Percentiles rank a stretch among this genome's conserved stretches.
phyloP scores from a whole-genome alignment of 805 yeast genomes.

The Komagataella mondaviorum region DNA sequence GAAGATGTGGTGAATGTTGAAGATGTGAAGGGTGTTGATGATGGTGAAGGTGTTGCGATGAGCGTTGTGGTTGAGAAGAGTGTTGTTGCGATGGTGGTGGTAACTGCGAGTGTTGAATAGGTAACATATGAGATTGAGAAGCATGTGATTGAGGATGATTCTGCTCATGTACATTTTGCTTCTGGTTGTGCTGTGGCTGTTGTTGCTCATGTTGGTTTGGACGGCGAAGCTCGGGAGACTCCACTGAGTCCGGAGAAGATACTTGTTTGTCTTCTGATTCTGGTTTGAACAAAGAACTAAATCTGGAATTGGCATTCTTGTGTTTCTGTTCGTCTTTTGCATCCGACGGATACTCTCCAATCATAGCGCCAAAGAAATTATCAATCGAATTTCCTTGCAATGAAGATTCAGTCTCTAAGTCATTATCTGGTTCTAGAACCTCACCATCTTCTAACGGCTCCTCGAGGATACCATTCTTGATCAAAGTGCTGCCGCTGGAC shows the following conservation, averaged over 20 bases:
- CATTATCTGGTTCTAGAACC: background rate
- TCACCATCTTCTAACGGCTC: background rate
- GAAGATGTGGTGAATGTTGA: slow-evolving; percentile 2
- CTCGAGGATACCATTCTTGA: background rate
- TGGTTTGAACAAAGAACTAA: background rate
- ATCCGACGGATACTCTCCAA: background rate
- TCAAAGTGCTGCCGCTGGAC: background rate
- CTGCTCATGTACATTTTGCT: slow-evolving; percentile 1
- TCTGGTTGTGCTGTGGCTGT: slow-evolving; percentile 7
- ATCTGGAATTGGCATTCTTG: background rate
- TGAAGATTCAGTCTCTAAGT: background rate
- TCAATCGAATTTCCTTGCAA: background rate
- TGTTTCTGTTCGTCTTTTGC: background rate
- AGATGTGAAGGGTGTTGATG: background rate
- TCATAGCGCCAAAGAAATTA: background rate
- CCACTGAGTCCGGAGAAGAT: background rate
- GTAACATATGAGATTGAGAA: background rate
- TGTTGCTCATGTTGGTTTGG: slow-evolving; percentile 4
- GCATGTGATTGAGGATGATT: background rate
- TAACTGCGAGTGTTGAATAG: slow-evolving; percentile 1
- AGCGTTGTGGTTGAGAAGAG: slow-evolving; percentile 3
- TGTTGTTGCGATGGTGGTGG: slow-evolving; percentile 3
- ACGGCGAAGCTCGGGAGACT: background rate
- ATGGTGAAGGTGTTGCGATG: slow-evolving; percentile 1
- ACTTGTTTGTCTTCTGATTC: background rate